phyloP scores from a whole-genome alignment of 768 basidiomycete genomes.

The Pholiota microspora region DNA sequence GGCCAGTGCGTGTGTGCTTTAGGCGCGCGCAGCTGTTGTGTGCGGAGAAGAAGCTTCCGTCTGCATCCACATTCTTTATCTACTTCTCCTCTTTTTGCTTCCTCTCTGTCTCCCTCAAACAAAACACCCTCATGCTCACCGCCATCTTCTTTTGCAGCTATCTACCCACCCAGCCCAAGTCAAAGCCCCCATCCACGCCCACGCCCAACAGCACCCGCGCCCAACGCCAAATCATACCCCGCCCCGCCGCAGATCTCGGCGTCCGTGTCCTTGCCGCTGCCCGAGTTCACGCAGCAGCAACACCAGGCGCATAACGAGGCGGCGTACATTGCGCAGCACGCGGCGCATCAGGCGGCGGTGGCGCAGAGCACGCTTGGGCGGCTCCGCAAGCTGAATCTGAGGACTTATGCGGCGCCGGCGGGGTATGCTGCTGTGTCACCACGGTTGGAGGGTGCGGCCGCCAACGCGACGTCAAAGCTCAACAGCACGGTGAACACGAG shows the following conservation, averaged over 20 bases:
- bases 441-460: no score
- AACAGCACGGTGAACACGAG: no score
- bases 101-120: conserved; percentile 3
- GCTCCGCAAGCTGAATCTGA: conserved; percentile 39
- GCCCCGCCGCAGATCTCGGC: conserved; percentile 17
- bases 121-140: background rate
- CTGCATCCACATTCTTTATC: no score
- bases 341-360: conserved; percentile 20
- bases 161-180: conserved; percentile 2
- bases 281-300: conserved; percentile 11
- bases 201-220: background rate
- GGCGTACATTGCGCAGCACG: background rate
- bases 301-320: no score
- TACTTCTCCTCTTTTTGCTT: background rate
- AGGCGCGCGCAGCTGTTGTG: no score
- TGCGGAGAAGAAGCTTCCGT: no score
- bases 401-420: conserved; percentile 51
- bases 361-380: conserved; percentile 32
- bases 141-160: background rate
- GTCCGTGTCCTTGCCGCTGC: conserved; percentile 13
- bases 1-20: no score
- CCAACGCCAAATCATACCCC: conserved; percentile 5
- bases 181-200: no score
- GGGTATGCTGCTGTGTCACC: conserved; percentile 3
- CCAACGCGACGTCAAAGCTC: no score